Evolutionary conservation across 2,329 filamentous ascomycete species (phyloP), one percentile per base, ranked within the genome.

Genomic region (Aspergillus felis): DNA sequence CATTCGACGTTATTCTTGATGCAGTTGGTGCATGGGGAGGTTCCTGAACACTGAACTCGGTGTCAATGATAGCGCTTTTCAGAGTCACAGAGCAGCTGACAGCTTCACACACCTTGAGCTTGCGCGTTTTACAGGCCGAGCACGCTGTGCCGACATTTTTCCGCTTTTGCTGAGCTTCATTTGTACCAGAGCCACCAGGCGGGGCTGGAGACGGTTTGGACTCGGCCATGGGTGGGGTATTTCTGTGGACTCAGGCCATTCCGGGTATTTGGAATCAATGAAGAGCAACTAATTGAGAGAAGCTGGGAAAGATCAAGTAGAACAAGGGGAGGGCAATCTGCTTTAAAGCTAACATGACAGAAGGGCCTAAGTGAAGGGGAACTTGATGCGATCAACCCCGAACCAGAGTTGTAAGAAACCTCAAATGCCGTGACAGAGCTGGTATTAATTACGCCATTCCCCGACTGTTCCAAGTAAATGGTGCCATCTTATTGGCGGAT

Each of bases 81-180:
- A 4, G 6, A 20, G 4, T 44, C 41, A 25, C 0, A 2, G 25
- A 28, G 24, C 6, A 29, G 14, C 38, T 42, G 17, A 41, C 22
- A 29, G 5, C 14, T 4, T 41, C 25, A 47, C 24, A 35, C 59
- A 67, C 66, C 62, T 66, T 68, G n/a, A 68, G 57, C 46, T 69
- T 69, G 22, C 66, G 66, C 32, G 61, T 50, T 51, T 69, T 67
- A 55, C 66, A 69, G 28, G 59, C 57, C 12, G 54, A 50, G 55
- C 66, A 69, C 3, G 66, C 66, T 12, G 61, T 61, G 1, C 66
- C 64, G 41, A 64, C 65, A 48, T 69, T 67, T 54, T 62, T 68
- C 50, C 64, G 61, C 25, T 61, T 59, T 25, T 58, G 57, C 8
- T 57, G 58, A 17, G 55, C 27, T 48, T 66, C 60, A 44, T 56